These are phyloP conservation scores for Sungouiella thailandica DNA, from an alignment of 805 yeast genomes.

Conservation along the genomic window DNA sequence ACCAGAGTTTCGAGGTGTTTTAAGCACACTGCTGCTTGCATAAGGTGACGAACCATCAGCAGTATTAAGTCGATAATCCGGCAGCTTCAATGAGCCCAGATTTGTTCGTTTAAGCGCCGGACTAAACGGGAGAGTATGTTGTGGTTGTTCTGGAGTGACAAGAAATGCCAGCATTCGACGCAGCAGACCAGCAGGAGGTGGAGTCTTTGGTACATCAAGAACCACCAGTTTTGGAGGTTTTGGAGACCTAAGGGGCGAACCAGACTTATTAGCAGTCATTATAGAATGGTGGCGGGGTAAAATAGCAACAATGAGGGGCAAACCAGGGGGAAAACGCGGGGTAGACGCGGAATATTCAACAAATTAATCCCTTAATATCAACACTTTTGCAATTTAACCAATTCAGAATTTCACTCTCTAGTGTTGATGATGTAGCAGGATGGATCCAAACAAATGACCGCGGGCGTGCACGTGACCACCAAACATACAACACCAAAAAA, in stretches of 20 bases:
- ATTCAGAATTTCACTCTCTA: too few species aligned
- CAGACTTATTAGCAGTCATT: slow-evolving; percentile 25
- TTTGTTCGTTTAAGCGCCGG: slow-evolving; percentile 35
- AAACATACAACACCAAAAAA: too few species aligned
- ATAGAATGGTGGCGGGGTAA: too few species aligned
- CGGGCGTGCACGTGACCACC: too few species aligned
- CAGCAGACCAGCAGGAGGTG: slow-evolving; percentile 18
- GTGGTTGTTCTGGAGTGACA: slow-evolving; percentile 33
- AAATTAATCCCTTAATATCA: too few species aligned
- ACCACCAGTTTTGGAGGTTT: slow-evolving; percentile 18
- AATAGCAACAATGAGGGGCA: not conserved
- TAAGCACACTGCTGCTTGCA: slow-evolving; percentile 18
- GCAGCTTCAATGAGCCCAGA: slow-evolving; percentile 28
- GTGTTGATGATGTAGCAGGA: too few species aligned
- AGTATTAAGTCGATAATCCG: slow-evolving; percentile 25
- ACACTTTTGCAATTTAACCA: too few species aligned
- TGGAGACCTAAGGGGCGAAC: slow-evolving; percentile 35
- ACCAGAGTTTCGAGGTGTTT: slow-evolving; percentile 30
- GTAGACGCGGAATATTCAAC: too few species aligned
- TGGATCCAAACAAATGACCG: too few species aligned
- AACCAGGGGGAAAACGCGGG: not conserved
- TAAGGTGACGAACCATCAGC: slow-evolving; percentile 27
- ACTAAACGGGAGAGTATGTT: slow-evolving; percentile 29
- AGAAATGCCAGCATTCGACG: slow-evolving; percentile 28
- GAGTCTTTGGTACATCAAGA: slow-evolving; percentile 25